phyloP scores from a whole-genome alignment of 2,329 filamentous ascomycete genomes.

The Ophiostoma novo-ulmi region DNA sequence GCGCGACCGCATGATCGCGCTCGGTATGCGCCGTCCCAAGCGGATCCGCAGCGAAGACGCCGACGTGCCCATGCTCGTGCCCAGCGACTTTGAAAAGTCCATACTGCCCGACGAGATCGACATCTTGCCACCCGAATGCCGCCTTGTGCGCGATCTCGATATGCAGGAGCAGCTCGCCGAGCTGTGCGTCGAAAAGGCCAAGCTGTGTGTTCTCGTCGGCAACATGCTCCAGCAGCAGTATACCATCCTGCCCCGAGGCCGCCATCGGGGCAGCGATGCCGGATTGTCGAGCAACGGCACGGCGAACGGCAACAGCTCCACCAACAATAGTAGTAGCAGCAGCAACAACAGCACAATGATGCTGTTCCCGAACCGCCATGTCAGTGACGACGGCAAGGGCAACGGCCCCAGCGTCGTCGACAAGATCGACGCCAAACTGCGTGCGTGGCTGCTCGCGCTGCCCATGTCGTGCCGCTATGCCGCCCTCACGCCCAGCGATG shows the following conservation, averaged over 20 bases:
- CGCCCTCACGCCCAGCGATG: conserved; percentile 48
- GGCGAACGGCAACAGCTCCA: conserved; percentile 5
- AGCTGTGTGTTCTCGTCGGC: conserved; percentile 83
- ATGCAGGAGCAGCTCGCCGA: conserved; percentile 74
- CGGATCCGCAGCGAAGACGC: conserved; percentile 91
- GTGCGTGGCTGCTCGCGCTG: conserved; percentile 69
- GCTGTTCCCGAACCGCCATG: conserved; percentile 81
- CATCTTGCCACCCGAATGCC: conserved; percentile 65
- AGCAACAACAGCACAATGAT: conserved; percentile 78
- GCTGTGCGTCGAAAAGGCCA: conserved; percentile 89
- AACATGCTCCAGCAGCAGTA: conserved; percentile 88
- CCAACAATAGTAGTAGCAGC: conserved; percentile 3
- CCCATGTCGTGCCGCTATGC: conserved; percentile 67
- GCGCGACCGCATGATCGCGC: conserved; percentile 83
- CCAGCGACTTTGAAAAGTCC: conserved; percentile 78
- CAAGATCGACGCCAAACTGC: conserved; percentile 71
- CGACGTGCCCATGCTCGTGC: conserved; percentile 82
- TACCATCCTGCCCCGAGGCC: conserved; percentile 80
- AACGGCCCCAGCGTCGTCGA: conserved; percentile 63
- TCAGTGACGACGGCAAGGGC: conserved; percentile 52
- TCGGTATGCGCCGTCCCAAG: conserved; percentile 89
- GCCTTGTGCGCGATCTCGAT: conserved; percentile 61
- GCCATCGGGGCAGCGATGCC: conserved; percentile 48
- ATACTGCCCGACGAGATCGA: conserved; percentile 62
- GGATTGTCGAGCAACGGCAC: not conserved